These are phyloP conservation scores for Chloromonas sp. DNA, from an alignment of 163 green algal species.

Conservation along the genomic window DNA sequence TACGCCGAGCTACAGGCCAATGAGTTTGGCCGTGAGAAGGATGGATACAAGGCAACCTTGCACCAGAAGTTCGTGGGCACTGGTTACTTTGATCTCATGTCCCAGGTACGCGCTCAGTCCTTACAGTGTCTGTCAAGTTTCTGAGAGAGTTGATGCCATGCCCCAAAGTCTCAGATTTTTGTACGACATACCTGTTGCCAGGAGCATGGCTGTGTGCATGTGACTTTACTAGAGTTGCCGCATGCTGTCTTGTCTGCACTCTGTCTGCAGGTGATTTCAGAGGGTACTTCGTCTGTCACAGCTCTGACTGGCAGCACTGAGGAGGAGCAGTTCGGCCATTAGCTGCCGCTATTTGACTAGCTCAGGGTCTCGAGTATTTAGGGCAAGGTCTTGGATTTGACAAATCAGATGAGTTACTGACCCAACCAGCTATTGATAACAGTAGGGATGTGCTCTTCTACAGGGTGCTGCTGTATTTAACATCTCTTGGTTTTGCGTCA, in stretches of 20 bases:
- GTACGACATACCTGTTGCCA: not conserved
- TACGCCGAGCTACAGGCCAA: conserved; percentile 73
- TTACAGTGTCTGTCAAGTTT: not conserved
- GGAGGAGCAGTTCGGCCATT: conserved; percentile 60
- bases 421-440: no score
- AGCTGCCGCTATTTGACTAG: no score
- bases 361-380: no score
- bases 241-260: not conserved
- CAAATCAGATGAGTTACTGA: no score
- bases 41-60: conserved; percentile 64
- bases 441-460: no score
- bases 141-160: not conserved
- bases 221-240: not conserved
- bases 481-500: no score
- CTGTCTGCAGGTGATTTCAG: conserved; percentile 25
- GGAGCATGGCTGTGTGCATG: not conserved
- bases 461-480: no score
- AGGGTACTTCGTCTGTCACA: conserved; percentile 52
- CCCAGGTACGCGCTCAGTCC: conserved; percentile 14
- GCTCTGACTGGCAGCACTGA: conserved; percentile 73
- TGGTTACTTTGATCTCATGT: conserved; percentile 75
- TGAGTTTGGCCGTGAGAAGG: conserved; percentile 67
- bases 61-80: conserved; percentile 74
- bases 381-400: no score
- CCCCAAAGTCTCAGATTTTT: not conserved